Base-by-base conservation (phyloP, 2,329 filamentous ascomycete species). In the Pseudocercospora ulei region DNA sequence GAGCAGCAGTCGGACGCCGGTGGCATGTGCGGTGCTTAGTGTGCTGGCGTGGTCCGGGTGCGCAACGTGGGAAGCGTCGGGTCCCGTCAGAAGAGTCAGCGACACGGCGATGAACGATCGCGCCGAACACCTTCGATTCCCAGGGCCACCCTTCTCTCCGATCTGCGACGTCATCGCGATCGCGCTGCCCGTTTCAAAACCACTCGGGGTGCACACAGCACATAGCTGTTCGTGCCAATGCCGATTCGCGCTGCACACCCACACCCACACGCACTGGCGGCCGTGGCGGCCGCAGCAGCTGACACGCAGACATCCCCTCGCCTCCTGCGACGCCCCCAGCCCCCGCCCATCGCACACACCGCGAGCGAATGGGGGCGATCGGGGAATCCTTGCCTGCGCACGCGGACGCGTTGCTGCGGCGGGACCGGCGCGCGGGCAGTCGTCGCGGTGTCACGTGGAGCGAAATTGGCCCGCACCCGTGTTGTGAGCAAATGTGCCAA, bases 151-250 rank as follows among this genome's bases (percentile, higher is more conserved):
- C 17, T 22, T 19, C 17, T 36, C 34, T 25, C 14, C 30, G 30
- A 39, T 39, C n/a, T 25, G 11, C 19, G 30, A 43, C 41, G 41
- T 43, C 41, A 43, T 36, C 18, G 25, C 36, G 35, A 38, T 42
- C 19, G 16, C 16, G 12, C 31, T 41, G 29, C 29, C 29, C n/a
- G 17, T 30, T 30, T 30, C 28, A 17, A n/a, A 30, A 13, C 12
- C 7, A 16, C 16, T 16, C 14, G 28, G 17, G 28, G 28, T 19
- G 9, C 28, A n/a, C n/a, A n/a, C n/a, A n/a, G n/a, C 12, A 31
- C 20, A 31, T 18, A 19, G 14, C 28, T 31, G 20, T 33, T 23
- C 18, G 20, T 7, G 23, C 23, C 30, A n/a, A 22, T 33, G 6
- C 30, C 23, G 30, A 33, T 33, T 33, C 30, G 28, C 18, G 29